Conservation (phyloP, 805 yeast genomes). For the Candida sphagnicola region DNA sequence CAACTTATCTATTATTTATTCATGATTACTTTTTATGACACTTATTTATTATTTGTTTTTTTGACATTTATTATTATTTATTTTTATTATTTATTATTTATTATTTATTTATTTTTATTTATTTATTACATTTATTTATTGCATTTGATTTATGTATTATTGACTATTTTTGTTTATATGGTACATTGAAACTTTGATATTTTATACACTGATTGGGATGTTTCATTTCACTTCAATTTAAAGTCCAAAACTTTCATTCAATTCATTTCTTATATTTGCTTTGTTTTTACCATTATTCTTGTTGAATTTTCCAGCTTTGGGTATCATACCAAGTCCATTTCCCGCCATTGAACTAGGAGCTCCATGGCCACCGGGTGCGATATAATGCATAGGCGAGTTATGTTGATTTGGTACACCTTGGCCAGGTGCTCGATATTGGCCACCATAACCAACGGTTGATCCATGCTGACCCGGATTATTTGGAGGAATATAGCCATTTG, state of each 20-base stretch:
- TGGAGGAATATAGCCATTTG: background rate
- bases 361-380: constrained; percentile 1
- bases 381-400: background rate
- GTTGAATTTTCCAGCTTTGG: constrained; percentile 32
- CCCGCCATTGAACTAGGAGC: background rate
- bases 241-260: constrained; percentile 69
- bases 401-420: background rate
- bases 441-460: constrained; percentile 1
- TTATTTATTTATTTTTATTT: constrained; percentile 8
- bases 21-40: background rate
- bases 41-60: constrained; percentile 1
- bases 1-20: background rate
- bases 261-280: constrained; percentile 58
- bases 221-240: no score
- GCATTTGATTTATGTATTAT: no score
- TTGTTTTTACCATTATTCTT: constrained; percentile 46
- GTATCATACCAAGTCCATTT: constrained; percentile 29
- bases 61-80: background rate
- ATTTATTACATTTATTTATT: constrained; percentile 5
- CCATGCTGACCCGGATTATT: background rate
- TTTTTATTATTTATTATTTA: constrained; percentile 4
- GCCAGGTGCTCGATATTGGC: background rate
- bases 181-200: no score
- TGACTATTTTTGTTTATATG: no score
- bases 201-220: no score